A percentile compares a stretch with the other conserved stretches of the same genome.
Conservation (phyloP, 2,329 filamentous ascomycete species). For the Fusarium sterilihyphosum region DNA sequence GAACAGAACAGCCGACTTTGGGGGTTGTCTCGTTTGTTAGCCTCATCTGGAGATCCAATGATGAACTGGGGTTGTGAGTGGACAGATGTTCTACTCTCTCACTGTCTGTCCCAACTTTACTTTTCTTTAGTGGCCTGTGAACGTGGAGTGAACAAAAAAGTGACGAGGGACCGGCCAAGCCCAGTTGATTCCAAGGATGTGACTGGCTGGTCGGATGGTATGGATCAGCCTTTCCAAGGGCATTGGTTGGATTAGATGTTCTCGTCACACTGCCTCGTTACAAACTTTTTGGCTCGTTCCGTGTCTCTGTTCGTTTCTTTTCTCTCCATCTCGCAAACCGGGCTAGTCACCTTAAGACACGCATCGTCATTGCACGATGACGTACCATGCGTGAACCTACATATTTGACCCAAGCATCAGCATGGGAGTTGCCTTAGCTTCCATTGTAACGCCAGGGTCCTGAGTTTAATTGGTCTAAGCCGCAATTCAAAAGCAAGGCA, state of each 20-base stretch:
- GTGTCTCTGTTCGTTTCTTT: neutral
- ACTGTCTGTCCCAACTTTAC: neutral
- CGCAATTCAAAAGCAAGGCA: neutral
- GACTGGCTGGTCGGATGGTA: neutral
- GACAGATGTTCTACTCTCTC: neutral
- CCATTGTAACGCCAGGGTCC: slow-evolving; percentile 14
- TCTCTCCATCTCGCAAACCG: neutral
- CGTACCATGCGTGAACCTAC: slow-evolving; percentile 4
- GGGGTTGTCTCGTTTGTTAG: slow-evolving; percentile 15
- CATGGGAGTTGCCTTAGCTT: slow-evolving; percentile 14
- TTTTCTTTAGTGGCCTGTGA: slow-evolving; percentile 14
- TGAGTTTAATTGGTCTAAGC: slow-evolving; percentile 17
- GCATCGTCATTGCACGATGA: slow-evolving; percentile 31
- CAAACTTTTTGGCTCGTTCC: neutral
- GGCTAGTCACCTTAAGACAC: slow-evolving; percentile 10
- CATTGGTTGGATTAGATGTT: slow-evolving; percentile 1
- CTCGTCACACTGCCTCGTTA: slow-evolving; percentile 19
- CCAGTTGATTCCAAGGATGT: neutral
- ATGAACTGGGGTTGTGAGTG: slow-evolving; percentile 18
- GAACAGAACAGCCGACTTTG: neutral
- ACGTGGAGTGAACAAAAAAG: slow-evolving; percentile 10
- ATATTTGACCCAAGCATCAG: neutral
- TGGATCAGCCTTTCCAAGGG: slow-evolving; percentile 19
- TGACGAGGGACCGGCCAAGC: neutral
- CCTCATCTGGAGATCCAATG: slow-evolving; percentile 15